Percentiles rank a stretch among this genome's conserved stretches.
phyloP scores from a whole-genome alignment of 805 yeast genomes.

The Barnettozyma vustinii region DNA sequence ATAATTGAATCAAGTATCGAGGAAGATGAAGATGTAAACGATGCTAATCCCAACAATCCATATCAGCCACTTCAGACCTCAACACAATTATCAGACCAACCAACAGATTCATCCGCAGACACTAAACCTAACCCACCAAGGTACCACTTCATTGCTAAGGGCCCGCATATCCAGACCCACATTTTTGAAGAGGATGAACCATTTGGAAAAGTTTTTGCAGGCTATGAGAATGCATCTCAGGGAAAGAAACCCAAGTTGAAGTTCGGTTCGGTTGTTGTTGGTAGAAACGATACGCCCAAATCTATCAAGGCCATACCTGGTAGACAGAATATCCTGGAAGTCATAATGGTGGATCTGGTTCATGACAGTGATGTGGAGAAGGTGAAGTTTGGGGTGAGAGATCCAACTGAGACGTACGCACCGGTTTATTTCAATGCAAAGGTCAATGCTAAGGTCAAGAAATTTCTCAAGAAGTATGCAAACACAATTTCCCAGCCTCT shows the following conservation, averaged over 20 bases:
- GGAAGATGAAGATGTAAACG: background rate
- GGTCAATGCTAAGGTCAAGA: conserved; percentile 3
- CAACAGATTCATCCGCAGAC: background rate
- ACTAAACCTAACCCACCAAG: too few species aligned
- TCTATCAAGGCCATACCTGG: background rate
- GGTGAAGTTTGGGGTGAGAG: conserved; percentile 27
- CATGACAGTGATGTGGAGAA: conserved; percentile 24
- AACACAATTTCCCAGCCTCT: background rate
- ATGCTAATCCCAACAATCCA: background rate
- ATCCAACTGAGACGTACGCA: conserved; percentile 21
- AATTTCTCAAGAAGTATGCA: conserved; percentile 3
- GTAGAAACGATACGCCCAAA: conserved; percentile 1
- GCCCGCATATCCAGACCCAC: background rate
- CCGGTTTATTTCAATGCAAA: conserved; percentile 15
- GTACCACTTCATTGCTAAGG: conserved; percentile 4
- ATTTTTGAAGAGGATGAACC: background rate
- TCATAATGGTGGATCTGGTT: conserved; percentile 23
- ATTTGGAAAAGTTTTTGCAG: background rate
- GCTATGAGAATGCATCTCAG: background rate
- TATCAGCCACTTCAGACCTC: conserved; percentile 3
- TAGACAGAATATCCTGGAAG: conserved; percentile 20
- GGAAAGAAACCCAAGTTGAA: conserved; percentile 2
- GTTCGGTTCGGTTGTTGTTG: background rate
- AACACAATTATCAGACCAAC: conserved; percentile 1
- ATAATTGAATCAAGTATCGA: background rate